A percentile compares a stretch with the other conserved stretches of the same genome.
These are phyloP conservation scores for Pezicula carpinea DNA, from an alignment of 2,329 filamentous ascomycete species.

Conservation along the genomic window DNA sequence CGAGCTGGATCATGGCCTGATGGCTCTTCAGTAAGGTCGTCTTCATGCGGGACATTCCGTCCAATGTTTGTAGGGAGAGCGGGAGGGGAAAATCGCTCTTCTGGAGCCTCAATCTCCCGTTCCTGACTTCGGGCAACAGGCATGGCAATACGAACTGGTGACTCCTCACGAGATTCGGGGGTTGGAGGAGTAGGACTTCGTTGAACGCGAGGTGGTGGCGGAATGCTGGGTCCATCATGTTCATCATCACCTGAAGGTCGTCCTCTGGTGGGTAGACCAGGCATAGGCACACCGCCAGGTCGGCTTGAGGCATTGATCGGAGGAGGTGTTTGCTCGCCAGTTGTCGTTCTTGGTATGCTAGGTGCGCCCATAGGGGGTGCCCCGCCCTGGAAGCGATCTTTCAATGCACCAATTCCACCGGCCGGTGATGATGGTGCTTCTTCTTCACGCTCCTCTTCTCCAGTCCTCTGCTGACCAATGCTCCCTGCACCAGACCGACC, in stretches of 20 bases:
- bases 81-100: slow-evolving; percentile 44
- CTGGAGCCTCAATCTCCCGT: slow-evolving; percentile 47
- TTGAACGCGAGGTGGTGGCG: slow-evolving; percentile 34
- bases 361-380: slow-evolving; percentile 63
- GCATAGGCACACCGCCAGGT: slow-evolving; percentile 73
- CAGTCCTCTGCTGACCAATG: slow-evolving; percentile 58
- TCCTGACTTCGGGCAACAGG: slow-evolving; percentile 66
- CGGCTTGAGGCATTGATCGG: slow-evolving; percentile 39
- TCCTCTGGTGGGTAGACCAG: slow-evolving; percentile 64
- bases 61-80: slow-evolving; percentile 63
- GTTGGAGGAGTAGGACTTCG: slow-evolving; percentile 37
- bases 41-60: slow-evolving; percentile 56
- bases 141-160: slow-evolving; percentile 80
- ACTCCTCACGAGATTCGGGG: slow-evolving; percentile 50
- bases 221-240: slow-evolving; percentile 42
- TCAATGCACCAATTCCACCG: slow-evolving; percentile 67
- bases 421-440: slow-evolving; percentile 49
- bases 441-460: slow-evolving; percentile 43
- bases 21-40: slow-evolving; percentile 61
- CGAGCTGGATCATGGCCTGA: slow-evolving; percentile 55
- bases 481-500: slow-evolving; percentile 54
- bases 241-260: slow-evolving; percentile 47
- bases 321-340: slow-evolving; percentile 29
- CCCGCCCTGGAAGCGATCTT: slow-evolving; percentile 78
- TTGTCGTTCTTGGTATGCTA: slow-evolving; percentile 20